These are phyloP conservation scores for Ophiostoma australiae DNA, from an alignment of 2,329 filamentous ascomycete genomes.

Conservation along the genomic window DNA sequence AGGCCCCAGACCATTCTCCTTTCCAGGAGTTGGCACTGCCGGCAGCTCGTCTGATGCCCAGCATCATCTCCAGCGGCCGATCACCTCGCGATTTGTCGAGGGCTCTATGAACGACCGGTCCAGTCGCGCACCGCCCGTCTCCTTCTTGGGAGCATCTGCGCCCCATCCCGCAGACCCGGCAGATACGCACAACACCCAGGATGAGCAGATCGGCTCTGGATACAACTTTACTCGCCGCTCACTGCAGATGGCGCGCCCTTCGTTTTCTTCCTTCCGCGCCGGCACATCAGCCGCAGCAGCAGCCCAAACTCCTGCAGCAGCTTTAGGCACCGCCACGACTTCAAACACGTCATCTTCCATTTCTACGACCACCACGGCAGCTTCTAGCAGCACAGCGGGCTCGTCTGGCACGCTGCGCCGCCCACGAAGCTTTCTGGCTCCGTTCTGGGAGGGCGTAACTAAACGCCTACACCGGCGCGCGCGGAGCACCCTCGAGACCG, in stretches of 20 bases:
- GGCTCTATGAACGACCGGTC: constrained; percentile 81
- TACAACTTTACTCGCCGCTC: constrained; percentile 25
- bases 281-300: not conserved
- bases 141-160: constrained; percentile 47
- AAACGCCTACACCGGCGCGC: constrained; percentile 30
- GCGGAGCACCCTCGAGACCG: constrained; percentile 17
- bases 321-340: not conserved
- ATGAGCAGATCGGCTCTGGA: constrained; percentile 8
- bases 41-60: not conserved
- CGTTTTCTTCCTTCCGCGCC: constrained; percentile 19
- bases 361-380: constrained; percentile 20
- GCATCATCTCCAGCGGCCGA: constrained; percentile 27
- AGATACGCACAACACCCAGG: constrained; percentile 14
- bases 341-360: constrained; percentile 18
- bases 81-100: constrained; percentile 60
- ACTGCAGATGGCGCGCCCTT: constrained; percentile 23
- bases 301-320: not conserved
- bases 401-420: constrained; percentile 20
- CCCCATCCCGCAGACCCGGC: constrained; percentile 29
- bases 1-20: constrained; percentile 21
- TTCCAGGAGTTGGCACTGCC: constrained; percentile 10
- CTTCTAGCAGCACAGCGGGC: not conserved
- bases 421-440: constrained; percentile 31
- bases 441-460: constrained; percentile 35
- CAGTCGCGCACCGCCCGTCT: constrained; percentile 64